A percentile compares a stretch with the other conserved stretches of the same genome.
These are phyloP conservation scores for Blastocystis hominis DNA, from an alignment of 352 stramenopile species.

Conservation along the genomic window DNA sequence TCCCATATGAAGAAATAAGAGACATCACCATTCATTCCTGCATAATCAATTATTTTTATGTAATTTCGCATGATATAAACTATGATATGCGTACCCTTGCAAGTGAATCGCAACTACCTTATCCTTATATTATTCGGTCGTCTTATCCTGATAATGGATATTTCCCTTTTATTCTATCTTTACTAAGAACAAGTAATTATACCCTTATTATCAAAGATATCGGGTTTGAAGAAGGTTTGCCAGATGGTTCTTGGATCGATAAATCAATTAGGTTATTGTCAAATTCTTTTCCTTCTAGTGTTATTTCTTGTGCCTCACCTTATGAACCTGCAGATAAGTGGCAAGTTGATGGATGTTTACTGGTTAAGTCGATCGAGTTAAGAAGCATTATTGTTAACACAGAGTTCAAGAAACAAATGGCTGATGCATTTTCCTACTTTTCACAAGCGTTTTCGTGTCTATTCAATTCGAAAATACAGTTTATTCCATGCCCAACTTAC, in stretches of 20 bases:
- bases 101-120: not conserved
- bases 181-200: conserved; percentile 3
- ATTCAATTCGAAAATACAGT: not conserved
- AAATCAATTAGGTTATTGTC: not conserved
- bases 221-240: not conserved
- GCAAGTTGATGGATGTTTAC: not conserved
- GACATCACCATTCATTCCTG: not conserved
- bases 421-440: conserved; percentile 30
- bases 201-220: conserved; percentile 31
- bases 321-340: not conserved
- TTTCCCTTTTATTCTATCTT: not conserved
- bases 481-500: not conserved
- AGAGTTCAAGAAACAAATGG: not conserved
- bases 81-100: not conserved
- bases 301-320: not conserved
- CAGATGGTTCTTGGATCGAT: conserved; percentile 31
- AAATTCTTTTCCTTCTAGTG: not conserved
- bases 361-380: not conserved
- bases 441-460: not conserved
- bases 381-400: conserved; percentile 17
- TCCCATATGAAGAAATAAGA: not conserved
- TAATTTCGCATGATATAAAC: not conserved
- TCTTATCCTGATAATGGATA: conserved; percentile 7
- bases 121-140: conserved; percentile 11
- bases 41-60: conserved; percentile 33